Evolutionary conservation across 768 basidiomycete species (phyloP), one percentile per base, ranked within the genome.

Genomic region (Mycena maculata): DNA sequence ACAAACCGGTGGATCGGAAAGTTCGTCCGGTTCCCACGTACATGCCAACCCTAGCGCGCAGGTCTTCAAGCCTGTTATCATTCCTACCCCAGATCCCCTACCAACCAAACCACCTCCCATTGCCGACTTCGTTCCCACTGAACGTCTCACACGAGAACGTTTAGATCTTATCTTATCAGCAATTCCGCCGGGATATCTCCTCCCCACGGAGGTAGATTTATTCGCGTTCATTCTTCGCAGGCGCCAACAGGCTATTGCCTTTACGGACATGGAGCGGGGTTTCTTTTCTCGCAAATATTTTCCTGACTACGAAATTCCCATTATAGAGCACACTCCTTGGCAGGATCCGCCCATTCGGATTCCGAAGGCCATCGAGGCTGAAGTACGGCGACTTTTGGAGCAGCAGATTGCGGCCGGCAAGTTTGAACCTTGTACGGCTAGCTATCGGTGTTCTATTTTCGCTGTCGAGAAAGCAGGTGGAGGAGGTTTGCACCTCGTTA

Each of bases 1-100:
- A 78, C 64, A 79, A 78, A 54, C 74, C 75, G 0, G 76, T 78
- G 0, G 71, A 76, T 30, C 56, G 68, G 1, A 76, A 76, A 52
- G 73, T 76, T 5, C 28, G 72, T 2, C 76, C 77, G 0, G 76
- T 78, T 3, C 70, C 75, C 0, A 75, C 75, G 0, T 71, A 72
- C 73, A 76, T 68, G 76, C 74, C 2, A 64, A 74, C 33, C 67
- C 73, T 0, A 63, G 63, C 0, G 63, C 56, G 1, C 70, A 70
- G 41, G 20, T 55, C 7, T 71, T 71, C 38, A 42, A 53, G 23
- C 42, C 61, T 0, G 63, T 77, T n/a, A n/a, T n/a, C n/a, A n/a
- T n/a, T n/a, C n/a, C 23, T 39, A 60, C 15, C 15, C 57, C 13
- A 23, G 63, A 2, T 16, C 52, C 4, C 18, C 44, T 28, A n/a